Base-by-base conservation (phyloP, 768 basidiomycete genomes). In the Termitomyces sp. region DNA sequence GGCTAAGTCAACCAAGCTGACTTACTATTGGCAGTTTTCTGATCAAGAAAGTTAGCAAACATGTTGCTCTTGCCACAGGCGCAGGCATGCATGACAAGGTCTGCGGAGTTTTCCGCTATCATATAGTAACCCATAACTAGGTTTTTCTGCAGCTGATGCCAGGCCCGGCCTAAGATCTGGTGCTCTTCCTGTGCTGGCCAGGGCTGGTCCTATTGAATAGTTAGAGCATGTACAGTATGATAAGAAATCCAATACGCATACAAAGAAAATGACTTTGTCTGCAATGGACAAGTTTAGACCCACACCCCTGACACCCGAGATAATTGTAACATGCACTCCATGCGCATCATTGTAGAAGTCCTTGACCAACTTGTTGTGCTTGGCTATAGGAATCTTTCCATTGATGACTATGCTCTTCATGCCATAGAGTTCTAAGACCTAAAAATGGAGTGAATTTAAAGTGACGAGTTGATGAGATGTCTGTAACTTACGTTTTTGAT, bases 201-300 rank as follows among this genome's bases (percentile, higher is more conserved):
- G 9, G 60, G 59, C 35, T 67, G 64, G 22, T 68, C 64, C 67
- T 66, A n/a, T 51, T 5, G 4, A 2, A 3, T n/a, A 3, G 20
- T 35, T 1, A 55, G 7, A 18, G 28, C 6, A 28, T 49, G 22
- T n/a, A n/a, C n/a, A 22, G 12, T 54, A 5, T 18, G 7, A 5
- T 20, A 8, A 54, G 28, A 39, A 13, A 40, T 16, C 18, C n/a
- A 12, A 60, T n/a, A 46, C 2, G 5, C 69, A 64, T 40, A 73
- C 69, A 15, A 73, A 65, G 28, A 73, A 64, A 7, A 73, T 66
- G 1, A 73, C 60, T 13, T 58, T 42, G 28, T 55, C 51, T 0
- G 70, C 65, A 2, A 68, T 59, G 2, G 70, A 52, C 0, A 72
- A 57, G 44, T 72, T 73, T 0, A 72, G 66, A 12, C 70, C 67